phyloP scores from a whole-genome alignment of 768 basidiomycete genomes.

The Crucibulum laeve region DNA sequence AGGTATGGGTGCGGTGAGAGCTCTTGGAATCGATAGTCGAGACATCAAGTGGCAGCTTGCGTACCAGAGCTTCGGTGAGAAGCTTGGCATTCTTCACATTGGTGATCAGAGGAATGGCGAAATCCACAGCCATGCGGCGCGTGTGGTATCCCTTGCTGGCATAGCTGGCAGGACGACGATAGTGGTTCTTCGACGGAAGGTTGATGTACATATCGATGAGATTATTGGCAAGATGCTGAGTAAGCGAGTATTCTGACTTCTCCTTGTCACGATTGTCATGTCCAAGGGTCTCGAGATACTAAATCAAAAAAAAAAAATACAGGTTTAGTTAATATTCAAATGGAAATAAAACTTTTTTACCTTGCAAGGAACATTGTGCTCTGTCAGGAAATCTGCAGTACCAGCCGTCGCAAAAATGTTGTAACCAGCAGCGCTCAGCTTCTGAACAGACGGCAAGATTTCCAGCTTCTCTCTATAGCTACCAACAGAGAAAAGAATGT shows the following conservation, averaged over 20 bases:
- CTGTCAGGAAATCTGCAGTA: constrained; percentile 95
- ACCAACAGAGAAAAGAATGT: constrained; percentile 94
- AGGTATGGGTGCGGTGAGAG: constrained; percentile 83
- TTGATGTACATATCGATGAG: constrained; percentile 99
- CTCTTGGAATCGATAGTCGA: constrained; percentile 91
- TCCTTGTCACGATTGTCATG: constrained; percentile 72
- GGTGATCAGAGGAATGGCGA: constrained; percentile 94
- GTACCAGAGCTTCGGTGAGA: constrained; percentile 87
- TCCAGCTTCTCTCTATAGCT: constrained; percentile 98
- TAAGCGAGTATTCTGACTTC: constrained; percentile 96
- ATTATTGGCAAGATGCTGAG: constrained; percentile 94
- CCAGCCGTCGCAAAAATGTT: constrained; percentile 97
- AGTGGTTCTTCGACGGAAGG: constrained; percentile 95
- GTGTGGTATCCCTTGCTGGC: constrained; percentile 96
- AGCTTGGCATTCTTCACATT: constrained; percentile 99
- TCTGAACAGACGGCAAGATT: constrained; percentile 92
- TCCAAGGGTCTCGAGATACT: constrained; percentile 88
- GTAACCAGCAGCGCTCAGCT: constrained; percentile 88
- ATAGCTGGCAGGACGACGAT: constrained; percentile 94
- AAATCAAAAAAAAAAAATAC: constrained; percentile 2
- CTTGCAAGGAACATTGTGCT: constrained; percentile 96
- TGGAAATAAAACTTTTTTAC: constrained; percentile 33
- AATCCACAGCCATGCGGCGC: constrained; percentile 98
- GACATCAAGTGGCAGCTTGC: constrained; percentile 88
- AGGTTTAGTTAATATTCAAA: not conserved